Base-by-base conservation (phyloP, 2,329 filamentous ascomycete species). In the Epichloe scottii region DNA sequence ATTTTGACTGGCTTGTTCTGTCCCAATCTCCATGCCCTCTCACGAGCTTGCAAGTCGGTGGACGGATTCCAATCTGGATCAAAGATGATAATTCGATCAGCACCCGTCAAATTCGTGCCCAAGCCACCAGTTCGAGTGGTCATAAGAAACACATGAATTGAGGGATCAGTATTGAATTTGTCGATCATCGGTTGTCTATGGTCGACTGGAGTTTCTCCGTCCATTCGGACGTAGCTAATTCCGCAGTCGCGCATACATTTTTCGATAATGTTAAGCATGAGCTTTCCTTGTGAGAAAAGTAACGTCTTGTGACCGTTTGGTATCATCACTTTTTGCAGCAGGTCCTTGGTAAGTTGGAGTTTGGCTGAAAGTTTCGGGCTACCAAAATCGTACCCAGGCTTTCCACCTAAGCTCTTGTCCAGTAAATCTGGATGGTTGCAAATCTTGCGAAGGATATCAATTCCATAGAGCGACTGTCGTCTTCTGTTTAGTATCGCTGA, bases 1-100 rank as follows among this genome's bases (percentile, higher is more conserved):
- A 98, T 95, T 4, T 89, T 90, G 30, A 98, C 93, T 46, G 95
- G 89, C 50, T 86, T 84, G 66, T 94, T 96, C 69, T 98, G 93
- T 0, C 93, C 93, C 2, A 98, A 72, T 52, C 93, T 82, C 93
- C 93, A 98, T 5, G 94, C 93, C 61, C 93, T 81, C 68, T 98
- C 93, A 46, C 93, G 84, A 15, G 93, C 93, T 69, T 98, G 93
- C 26, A 96, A 76, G 62, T 98, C 93, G 0, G 91, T 97, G 0
- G 91, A 96, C 2, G 91, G 93, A 60, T 97, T 97, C 93, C 93
- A 98, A 64, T 98, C 93, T 0, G 93, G 94, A 61, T 98, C 94
- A 62, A 93, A 98, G 50, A 98, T 97, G 62, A 98, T 95, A 56
- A 98, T 91, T 35, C 93, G 82, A 63, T 95, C 88, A 5, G 93